phyloP scores from a whole-genome alignment of 495 filamentous ascomycete genomes.

The Penicillium verhagenii region DNA sequence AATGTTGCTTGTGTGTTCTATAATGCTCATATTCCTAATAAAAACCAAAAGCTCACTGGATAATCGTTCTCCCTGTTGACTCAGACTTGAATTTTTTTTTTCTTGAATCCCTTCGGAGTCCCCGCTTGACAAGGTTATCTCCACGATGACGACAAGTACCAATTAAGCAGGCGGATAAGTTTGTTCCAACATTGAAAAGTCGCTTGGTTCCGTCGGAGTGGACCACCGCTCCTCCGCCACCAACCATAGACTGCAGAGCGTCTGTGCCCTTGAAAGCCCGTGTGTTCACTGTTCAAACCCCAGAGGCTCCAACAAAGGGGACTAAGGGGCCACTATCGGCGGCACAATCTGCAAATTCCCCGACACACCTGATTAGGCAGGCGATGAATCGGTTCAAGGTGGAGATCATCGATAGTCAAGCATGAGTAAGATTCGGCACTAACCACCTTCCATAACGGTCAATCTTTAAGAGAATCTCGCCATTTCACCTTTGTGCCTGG shows the following conservation, averaged over 20 bases:
- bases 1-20: too few species aligned
- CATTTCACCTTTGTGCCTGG: conserved; percentile 8
- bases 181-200: conserved; percentile 6
- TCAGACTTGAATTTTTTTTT: background rate
- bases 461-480: conserved; percentile 25
- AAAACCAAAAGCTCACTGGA: too few species aligned
- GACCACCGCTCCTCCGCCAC: conserved; percentile 3
- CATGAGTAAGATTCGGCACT: conserved; percentile 10
- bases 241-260: conserved; percentile 10
- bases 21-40: too few species aligned
- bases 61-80: background rate
- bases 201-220: conserved; percentile 15
- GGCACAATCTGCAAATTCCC: conserved; percentile 15
- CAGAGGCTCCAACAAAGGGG: conserved; percentile 25
- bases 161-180: conserved; percentile 11
- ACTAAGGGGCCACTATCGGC: conserved; percentile 6
- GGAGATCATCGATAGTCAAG: conserved; percentile 2
- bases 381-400: conserved; percentile 15
- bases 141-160: conserved; percentile 2
- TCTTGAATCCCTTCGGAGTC: background rate
- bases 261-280: conserved; percentile 7
- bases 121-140: conserved; percentile 9
- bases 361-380: conserved; percentile 29
- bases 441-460: conserved; percentile 35
- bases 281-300: conserved; percentile 1